Conservation (phyloP, 2,329 filamentous ascomycete species). For the Coleophoma cylindrospora region DNA sequence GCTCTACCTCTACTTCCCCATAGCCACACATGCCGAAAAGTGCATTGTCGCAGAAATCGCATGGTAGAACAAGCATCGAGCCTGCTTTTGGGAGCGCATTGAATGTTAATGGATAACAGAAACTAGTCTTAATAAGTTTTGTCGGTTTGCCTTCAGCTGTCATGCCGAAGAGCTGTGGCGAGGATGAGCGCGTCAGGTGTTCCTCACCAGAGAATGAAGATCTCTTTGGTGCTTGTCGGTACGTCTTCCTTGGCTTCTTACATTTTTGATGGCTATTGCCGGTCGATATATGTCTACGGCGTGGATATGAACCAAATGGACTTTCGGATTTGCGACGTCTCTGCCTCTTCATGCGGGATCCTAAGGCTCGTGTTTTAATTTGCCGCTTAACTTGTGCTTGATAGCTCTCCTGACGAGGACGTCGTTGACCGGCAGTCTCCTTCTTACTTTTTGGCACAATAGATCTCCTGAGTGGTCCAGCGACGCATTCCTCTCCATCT, state of each 20-base stretch:
- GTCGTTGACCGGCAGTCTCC: not conserved
- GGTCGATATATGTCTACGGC: not conserved
- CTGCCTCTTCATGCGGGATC: not conserved
- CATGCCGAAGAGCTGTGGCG: no score
- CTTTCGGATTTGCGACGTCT: not conserved
- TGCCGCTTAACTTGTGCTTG: not conserved
- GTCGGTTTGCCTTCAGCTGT: slow-evolving; percentile 1
- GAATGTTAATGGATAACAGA: slow-evolving; percentile 24
- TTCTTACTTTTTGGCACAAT: not conserved
- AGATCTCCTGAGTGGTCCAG: slow-evolving; percentile 6
- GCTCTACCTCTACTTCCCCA: slow-evolving; percentile 5
- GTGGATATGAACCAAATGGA: not conserved
- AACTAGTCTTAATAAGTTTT: slow-evolving; percentile 16
- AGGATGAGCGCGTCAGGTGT: not conserved
- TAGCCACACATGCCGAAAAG: slow-evolving; percentile 22
- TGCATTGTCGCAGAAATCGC: slow-evolving; percentile 16
- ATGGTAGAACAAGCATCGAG: slow-evolving; percentile 6
- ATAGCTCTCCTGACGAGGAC: not conserved
- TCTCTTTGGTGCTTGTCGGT: not conserved
- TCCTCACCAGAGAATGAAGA: not conserved
- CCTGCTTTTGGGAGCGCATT: slow-evolving; percentile 9
- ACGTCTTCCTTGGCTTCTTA: not conserved
- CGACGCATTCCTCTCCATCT: slow-evolving; percentile 11
- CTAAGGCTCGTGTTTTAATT: not conserved
- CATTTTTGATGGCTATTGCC: not conserved